Evolutionary conservation across 2,329 filamentous ascomycete species (phyloP).

Genomic region (Alternaria burnsii): DNA sequence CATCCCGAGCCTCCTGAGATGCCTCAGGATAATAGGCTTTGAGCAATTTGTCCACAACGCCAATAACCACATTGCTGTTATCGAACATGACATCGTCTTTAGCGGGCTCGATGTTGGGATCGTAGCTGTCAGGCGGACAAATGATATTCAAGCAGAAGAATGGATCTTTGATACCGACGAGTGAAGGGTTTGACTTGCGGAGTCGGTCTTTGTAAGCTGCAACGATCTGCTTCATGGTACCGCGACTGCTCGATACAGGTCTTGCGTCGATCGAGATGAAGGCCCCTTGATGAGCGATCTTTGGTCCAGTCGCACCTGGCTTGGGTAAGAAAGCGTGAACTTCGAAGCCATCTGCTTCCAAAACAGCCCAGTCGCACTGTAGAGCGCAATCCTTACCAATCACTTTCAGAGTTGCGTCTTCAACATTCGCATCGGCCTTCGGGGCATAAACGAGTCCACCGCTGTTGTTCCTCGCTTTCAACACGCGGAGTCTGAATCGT

Average conservation of each 20-base stretch:
- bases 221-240: slow-evolving; percentile 68
- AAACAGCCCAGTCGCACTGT: slow-evolving; percentile 60
- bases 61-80: slow-evolving; percentile 60
- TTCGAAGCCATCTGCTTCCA: slow-evolving; percentile 53
- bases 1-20: slow-evolving; percentile 9
- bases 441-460: slow-evolving; percentile 71
- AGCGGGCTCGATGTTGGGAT: slow-evolving; percentile 74
- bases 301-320: slow-evolving; percentile 54
- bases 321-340: slow-evolving; percentile 68
- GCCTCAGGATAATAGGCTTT: slow-evolving; percentile 44
- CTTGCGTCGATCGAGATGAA: slow-evolving; percentile 75
- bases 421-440: slow-evolving; percentile 57
- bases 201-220: slow-evolving; percentile 63
- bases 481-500: slow-evolving; percentile 67
- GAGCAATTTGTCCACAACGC: slow-evolving; percentile 57
- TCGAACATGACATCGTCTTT: slow-evolving; percentile 77
- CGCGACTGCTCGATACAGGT: slow-evolving; percentile 65
- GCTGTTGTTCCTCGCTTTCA: slow-evolving; percentile 61
- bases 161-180: slow-evolving; percentile 56
- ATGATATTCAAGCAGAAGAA: slow-evolving; percentile 72
- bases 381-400: slow-evolving; percentile 66
- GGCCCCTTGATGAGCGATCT: slow-evolving; percentile 54
- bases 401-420: slow-evolving; percentile 69
- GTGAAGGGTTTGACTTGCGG: slow-evolving; percentile 30
- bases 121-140: slow-evolving; percentile 71